Base-by-base conservation (phyloP, 179 eudicot genomes). In the Camellia oleifera region DNA sequence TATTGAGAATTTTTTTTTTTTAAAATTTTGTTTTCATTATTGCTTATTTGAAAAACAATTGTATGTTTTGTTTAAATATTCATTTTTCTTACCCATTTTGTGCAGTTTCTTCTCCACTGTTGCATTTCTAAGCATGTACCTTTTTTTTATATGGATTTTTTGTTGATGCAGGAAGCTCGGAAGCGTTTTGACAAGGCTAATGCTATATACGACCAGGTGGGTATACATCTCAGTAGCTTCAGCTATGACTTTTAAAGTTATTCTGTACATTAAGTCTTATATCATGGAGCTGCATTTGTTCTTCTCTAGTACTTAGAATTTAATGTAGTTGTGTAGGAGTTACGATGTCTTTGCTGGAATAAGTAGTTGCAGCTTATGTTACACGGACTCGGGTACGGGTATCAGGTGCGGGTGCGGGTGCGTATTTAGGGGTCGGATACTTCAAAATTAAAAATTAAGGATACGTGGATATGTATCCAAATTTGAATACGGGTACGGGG, bases 151-250 rank as follows among this genome's bases (percentile, higher is more conserved):
- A 4, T n/a, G n/a, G 64, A 57, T 81, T 60, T 45, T 81, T 66
- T 73, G 76, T 80, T 71, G 53, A 74, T 73, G 82, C 91, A 95
- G 99, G 99, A 95, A 89, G 94, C 99, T 81, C 90, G 97, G 81
- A 95, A 91, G 82, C 95, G 97, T 72, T 94, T 93, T 89, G 99
- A 95, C 88, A 95, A 95, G 87, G 93, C 97, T 57, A 87, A 87
- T 78, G 81, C 80, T 77, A 78, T 81, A 75, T 93, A 93, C 80
- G 97, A 94, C 72, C 99, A 95, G 95, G 99, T 87, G 74, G 78
- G 79, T 72, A 44, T 60, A 60, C 67, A 40, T 45, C 54, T 15
- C 65, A 14, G 10, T 58, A 13, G 65, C 53, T 42, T 54, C 42
- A 7, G 26, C 23, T 72, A 2, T 11, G 61, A 53, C 32, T 52